These are phyloP conservation scores for Remersonia thermophila DNA, from an alignment of 2,329 filamentous ascomycete genomes.

Conservation along the genomic window DNA sequence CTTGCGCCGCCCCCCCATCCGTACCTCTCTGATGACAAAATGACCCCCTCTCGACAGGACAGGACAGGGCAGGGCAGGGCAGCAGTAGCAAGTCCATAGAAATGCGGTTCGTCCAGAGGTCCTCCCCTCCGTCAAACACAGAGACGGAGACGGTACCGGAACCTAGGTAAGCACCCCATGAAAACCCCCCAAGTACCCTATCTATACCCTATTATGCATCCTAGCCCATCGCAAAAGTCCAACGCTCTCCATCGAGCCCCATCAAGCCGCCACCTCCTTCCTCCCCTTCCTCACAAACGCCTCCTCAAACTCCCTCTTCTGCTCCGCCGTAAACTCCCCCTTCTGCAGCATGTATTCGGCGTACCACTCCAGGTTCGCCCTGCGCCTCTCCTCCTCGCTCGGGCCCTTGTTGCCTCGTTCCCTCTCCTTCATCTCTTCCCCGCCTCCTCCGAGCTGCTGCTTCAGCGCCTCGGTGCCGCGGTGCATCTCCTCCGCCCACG, in stretches of 20 bases:
- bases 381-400: conserved; percentile 8
- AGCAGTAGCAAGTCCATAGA: no score
- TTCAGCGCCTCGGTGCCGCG: conserved; percentile 9
- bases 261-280: conserved; percentile 1
- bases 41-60: no score
- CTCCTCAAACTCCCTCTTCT: conserved; percentile 9
- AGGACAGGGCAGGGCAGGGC: no score
- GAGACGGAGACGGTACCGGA: no score
- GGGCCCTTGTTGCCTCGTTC: conserved; percentile 7
- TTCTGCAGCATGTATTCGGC: conserved; percentile 6
- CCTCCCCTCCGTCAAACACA: no score
- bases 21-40: no score
- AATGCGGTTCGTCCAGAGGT: no score
- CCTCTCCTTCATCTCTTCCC: conserved; percentile 9
- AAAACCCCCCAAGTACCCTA: no score
- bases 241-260: background rate
- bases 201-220: no score
- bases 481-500: conserved; percentile 12
- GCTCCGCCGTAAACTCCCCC: conserved; percentile 8
- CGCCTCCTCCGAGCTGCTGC: conserved; percentile 10
- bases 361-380: conserved; percentile 12
- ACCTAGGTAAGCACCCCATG: no score
- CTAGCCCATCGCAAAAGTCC: no score
- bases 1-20: no score
- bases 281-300: conserved; percentile 6